Evolutionary conservation across 192 early-diverging fungal genomes (phyloP), one percentile per base, ranked within the genome.

Genomic region (Spizellomyces punctatus): DNA sequence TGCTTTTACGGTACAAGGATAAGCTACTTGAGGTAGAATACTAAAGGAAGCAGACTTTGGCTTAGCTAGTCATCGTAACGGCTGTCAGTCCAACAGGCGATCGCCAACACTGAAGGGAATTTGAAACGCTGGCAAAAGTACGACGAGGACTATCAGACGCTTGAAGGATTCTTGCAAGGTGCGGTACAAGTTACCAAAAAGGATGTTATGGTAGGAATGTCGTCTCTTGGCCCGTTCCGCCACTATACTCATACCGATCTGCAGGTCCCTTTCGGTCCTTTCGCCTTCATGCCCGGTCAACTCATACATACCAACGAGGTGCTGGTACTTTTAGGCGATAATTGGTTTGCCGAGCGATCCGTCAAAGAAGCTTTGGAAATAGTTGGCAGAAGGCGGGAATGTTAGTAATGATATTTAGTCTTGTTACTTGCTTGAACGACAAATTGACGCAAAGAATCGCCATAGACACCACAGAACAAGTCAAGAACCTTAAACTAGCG

Each of bases 221-320:
- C 10, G 46, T 58, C 36, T 62, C 44, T 57, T 60, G 57, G 27
- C 42, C 46, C 75, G 8, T 41, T 82, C 7, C 21, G 50, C 21
- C 76, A 81, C 16, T 44, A 64, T 46, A 27, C 21, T 27, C 9
- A 46, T 41, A 47, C 8, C 71, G 21, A 68, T 71, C 55, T 74
- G 45, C 76, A 89, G 89, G 85, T 98, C 2, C 95, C 93, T 0
- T 75, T 95, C 16, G 93, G 94, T 0, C 90, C 88, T n/a, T 55
- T 93, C 36, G 95, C 95, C 0, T 98, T 96, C 76, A 91, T 94
- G 82, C 90, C 90, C 1, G 95, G 94, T 36, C 83, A 90, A 47
- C 55, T 98, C 4, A 79, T 95, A 36, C 91, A 96, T 73, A 98
- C 96, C n/a, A 98, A 98, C 70, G 94, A 95, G 73, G 85, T 98